A percentile compares a stretch with the other conserved stretches of the same genome.
Evolutionary conservation across 495 filamentous ascomycete genomes (phyloP).

Genomic region (Cryomyces minteri): DNA sequence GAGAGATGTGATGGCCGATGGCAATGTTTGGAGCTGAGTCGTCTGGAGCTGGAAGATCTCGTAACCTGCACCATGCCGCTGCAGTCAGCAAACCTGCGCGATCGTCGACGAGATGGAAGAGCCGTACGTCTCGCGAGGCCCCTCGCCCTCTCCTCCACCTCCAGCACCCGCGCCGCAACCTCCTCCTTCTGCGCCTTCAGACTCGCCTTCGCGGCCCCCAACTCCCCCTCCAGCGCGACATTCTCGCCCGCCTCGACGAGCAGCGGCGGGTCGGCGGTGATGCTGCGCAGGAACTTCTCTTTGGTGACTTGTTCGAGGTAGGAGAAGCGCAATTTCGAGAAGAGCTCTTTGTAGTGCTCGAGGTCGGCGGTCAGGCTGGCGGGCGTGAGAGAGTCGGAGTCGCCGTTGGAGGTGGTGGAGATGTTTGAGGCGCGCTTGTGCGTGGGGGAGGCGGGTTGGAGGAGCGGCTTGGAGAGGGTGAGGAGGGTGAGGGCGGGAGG

Average conservation of each 20-base stretch:
- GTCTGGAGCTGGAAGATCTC: constrained; percentile 45
- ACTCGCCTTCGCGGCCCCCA: constrained; percentile 52
- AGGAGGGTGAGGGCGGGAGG: too few relatives aligned
- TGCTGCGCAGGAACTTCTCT: constrained; percentile 59
- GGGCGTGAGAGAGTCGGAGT: constrained; percentile 50
- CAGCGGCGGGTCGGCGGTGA: constrained; percentile 71
- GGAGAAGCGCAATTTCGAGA: constrained; percentile 89
- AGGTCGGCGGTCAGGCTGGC: constrained; percentile 67
- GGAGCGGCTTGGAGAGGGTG: too few relatives aligned
- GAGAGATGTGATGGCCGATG: constrained; percentile 40
- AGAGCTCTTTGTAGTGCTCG: constrained; percentile 84
- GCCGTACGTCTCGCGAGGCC: too few relatives aligned
- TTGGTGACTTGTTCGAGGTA: constrained; percentile 73
- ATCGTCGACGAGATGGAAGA: too few relatives aligned
- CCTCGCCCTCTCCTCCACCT: constrained; percentile 49
- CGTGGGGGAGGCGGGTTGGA: too few relatives aligned
- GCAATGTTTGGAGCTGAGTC: constrained; percentile 37
- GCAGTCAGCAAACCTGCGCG: too few relatives aligned
- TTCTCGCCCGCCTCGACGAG: constrained; percentile 73
- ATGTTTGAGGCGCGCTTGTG: constrained; percentile 25
- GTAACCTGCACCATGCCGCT: constrained; percentile 26
- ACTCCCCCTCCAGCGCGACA: constrained; percentile 51
- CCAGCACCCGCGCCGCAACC: constrained; percentile 49
- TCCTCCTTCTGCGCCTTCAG: constrained; percentile 65
- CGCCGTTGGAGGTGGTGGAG: constrained; percentile 50